These are phyloP conservation scores for Avena sativa DNA, from an alignment of 176 grass and related monocot genomes.

Conservation along the genomic window DNA sequence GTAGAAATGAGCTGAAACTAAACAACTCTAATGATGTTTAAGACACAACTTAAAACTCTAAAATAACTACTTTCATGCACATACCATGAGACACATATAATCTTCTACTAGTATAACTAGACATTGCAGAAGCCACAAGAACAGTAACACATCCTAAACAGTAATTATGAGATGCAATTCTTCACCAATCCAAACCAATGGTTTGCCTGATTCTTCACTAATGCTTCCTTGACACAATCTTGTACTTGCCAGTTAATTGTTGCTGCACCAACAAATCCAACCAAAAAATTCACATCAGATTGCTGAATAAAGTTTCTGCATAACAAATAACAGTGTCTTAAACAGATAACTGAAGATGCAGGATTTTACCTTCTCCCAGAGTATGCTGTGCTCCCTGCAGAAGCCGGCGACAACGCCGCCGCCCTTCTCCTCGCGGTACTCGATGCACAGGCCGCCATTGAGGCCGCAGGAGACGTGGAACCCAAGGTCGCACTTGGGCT, in stretches of 20 bases:
- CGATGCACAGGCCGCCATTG: conserved; percentile 61
- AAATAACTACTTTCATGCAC: conserved; percentile 12
- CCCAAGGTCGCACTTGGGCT: conserved; percentile 72
- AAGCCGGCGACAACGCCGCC: conserved; percentile 76
- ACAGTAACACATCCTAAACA: background rate
- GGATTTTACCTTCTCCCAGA: conserved; percentile 82
- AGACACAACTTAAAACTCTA: background rate
- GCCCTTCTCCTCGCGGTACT: conserved; percentile 69
- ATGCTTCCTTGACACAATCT: conserved; percentile 75
- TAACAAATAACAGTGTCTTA: background rate
- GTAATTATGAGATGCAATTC: background rate
- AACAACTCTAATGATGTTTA: background rate
- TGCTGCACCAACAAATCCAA: conserved; percentile 62
- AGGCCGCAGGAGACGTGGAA: conserved; percentile 94
- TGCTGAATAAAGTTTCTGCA: background rate
- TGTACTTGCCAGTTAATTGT: conserved; percentile 93
- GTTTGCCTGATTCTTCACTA: conserved; percentile 28
- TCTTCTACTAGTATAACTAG: background rate
- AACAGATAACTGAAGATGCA: background rate
- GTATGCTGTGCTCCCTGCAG: conserved; percentile 79
- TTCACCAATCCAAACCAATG: background rate
- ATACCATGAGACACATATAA: background rate
- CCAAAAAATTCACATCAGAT: background rate
- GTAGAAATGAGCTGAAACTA: background rate
- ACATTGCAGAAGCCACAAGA: background rate